Evolutionary conservation across 1,284 basidiomycete species (phyloP).

Genomic region (Cerioporus squamosus): DNA sequence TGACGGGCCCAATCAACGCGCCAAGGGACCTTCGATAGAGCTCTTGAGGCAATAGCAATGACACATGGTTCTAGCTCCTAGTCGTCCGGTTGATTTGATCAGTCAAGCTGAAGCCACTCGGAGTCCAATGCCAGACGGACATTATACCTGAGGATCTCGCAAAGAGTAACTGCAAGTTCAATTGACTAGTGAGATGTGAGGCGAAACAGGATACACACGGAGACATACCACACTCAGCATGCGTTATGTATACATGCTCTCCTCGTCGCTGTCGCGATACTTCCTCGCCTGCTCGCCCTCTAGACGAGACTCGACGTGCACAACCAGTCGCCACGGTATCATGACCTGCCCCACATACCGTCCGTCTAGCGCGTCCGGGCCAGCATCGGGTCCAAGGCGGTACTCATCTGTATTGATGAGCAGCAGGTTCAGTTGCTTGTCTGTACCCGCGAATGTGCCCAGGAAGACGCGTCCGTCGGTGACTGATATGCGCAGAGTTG

Average conservation of each 20-base stretch:
- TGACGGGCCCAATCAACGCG: too few relatives aligned
- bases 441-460: slow-evolving; percentile 80
- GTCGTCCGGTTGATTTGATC: too few relatives aligned
- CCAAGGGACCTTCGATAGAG: too few relatives aligned
- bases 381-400: slow-evolving; percentile 42
- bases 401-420: slow-evolving; percentile 80
- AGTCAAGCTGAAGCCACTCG: too few relatives aligned
- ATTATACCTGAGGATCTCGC: too few relatives aligned
- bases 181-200: too few relatives aligned
- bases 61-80: too few relatives aligned
- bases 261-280: slow-evolving; percentile 21
- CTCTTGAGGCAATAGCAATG: too few relatives aligned
- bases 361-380: slow-evolving; percentile 44
- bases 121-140: too few relatives aligned
- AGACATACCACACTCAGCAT: too few relatives aligned
- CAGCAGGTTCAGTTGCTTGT: slow-evolving; percentile 78
- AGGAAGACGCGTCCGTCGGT: slow-evolving; percentile 76
- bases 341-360: slow-evolving; percentile 82
- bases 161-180: too few relatives aligned
- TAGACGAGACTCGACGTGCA: slow-evolving; percentile 53
- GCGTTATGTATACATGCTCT: slow-evolving; percentile 23
- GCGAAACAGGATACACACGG: too few relatives aligned
- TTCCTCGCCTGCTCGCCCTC: background rate
- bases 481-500: slow-evolving; percentile 64
- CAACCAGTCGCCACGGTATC: slow-evolving; percentile 72